Evolutionary conservation across 2,329 filamentous ascomycete genomes (phyloP), one percentile per base, ranked within the genome.

Genomic region (Colletotrichum somersetense): DNA sequence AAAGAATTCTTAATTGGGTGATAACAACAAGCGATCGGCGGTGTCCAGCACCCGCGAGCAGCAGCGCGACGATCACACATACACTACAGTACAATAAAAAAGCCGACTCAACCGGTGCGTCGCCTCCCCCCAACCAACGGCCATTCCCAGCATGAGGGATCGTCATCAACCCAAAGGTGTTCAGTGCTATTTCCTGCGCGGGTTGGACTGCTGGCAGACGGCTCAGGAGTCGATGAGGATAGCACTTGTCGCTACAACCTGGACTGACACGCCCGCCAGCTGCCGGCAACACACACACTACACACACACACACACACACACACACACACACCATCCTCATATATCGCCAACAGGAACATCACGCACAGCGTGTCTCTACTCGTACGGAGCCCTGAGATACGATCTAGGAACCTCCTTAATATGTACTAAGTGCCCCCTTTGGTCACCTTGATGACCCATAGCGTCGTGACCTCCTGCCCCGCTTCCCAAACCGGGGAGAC

Each of bases 11-110:
- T 55, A 58, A 56, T 40, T 11, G 44, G 62, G 61, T 16, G 71
- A 66, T 62, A 38, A 38, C 23, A 56, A 57, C 48, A 66, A 66
- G 56, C 61, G 71, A 73, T 73, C 71, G 67, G 62, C 71, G 33
- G 62, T 71, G 23, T 33, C 56, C 33, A 57, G 61, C 66, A 62
- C 56, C 66, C 58, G 57, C 20, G 38, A 50, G 44, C 42, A 69
- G 23, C 58, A 71, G 38, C 46, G 33, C 40, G 71, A 65, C 50
- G 67, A 71, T 71, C 71, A 67, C 67, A 71, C 52, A 72, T 4
- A 18, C 2, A 2, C 12, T 5, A 16, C 12, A 14, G 1, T 12
- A 44, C 26, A 26, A 26, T 26, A 66, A 71, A 71, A 73, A 66
- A 66, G 12, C 18, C 53, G 30, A 62, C 70, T 58, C 61, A 66